These are phyloP conservation scores for Sanghuangporus baumii DNA, from an alignment of 1,284 basidiomycete genomes.

Conservation along the genomic window DNA sequence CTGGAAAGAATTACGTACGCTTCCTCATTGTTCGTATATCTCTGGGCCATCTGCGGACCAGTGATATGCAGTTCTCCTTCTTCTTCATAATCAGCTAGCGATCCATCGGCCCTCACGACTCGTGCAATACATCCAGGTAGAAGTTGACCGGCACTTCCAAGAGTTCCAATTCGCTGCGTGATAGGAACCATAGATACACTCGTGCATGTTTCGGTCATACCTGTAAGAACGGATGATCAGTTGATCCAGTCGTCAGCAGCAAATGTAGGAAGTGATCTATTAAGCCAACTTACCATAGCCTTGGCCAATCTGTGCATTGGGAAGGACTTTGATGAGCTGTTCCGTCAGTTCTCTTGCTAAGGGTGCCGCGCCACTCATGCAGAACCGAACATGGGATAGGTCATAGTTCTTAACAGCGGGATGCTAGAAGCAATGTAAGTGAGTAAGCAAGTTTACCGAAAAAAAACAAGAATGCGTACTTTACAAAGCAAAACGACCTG, in stretches of 20 bases:
- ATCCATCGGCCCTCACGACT: slow-evolving; percentile 57
- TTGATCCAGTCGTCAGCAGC: slow-evolving; percentile 15
- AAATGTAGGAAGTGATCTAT: slow-evolving; percentile 28
- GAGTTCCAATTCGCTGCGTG: slow-evolving; percentile 40
- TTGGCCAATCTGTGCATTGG: slow-evolving; percentile 57
- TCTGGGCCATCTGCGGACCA: slow-evolving; percentile 52
- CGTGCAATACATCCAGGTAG: slow-evolving; percentile 48
- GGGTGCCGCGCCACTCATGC: slow-evolving; percentile 71
- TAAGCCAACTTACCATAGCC: slow-evolving; percentile 45
- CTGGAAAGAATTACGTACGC: slow-evolving; percentile 42
- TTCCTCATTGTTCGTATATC: slow-evolving; percentile 47
- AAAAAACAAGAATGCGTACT: slow-evolving; percentile 33
- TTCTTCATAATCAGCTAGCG: slow-evolving; percentile 54
- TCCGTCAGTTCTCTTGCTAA: slow-evolving; percentile 59
- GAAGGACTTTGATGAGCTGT: slow-evolving; percentile 50
- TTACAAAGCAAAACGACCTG: slow-evolving; percentile 53
- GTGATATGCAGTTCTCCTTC: slow-evolving; percentile 60
- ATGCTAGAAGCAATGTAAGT: slow-evolving; percentile 37
- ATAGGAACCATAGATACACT: slow-evolving; percentile 44
- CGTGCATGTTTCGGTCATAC: slow-evolving; percentile 46
- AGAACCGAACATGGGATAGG: slow-evolving; percentile 51
- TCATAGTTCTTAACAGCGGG: slow-evolving; percentile 63
- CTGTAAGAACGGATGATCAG: slow-evolving; percentile 18
- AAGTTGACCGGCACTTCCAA: slow-evolving; percentile 54
- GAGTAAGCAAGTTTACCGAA: neutral